These are phyloP conservation scores for Leccinum griseonigrum DNA, from an alignment of 1,284 basidiomycete genomes.

Conservation along the genomic window DNA sequence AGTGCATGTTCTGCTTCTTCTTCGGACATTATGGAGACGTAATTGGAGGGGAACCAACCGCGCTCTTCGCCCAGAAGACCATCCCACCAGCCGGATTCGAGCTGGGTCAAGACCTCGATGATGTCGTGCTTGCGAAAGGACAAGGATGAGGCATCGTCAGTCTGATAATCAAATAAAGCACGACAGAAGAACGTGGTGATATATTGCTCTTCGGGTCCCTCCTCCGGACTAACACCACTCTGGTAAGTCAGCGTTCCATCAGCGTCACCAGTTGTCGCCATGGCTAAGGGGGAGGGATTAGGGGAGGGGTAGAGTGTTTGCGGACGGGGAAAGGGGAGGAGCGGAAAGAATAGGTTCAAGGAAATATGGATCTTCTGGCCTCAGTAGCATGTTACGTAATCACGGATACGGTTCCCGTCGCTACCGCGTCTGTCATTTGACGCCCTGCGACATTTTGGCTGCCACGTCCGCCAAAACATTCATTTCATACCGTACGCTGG, in stretches of 20 bases:
- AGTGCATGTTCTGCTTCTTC: slow-evolving; percentile 74
- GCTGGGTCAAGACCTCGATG: slow-evolving; percentile 90
- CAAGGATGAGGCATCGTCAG: slow-evolving; percentile 85
- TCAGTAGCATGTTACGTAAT: slow-evolving; percentile 26
- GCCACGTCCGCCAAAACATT: slow-evolving; percentile 11
- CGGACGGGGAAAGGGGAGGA: slow-evolving; percentile 13
- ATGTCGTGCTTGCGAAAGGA: slow-evolving; percentile 86
- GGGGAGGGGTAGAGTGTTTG: slow-evolving; percentile 5
- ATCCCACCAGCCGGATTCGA: slow-evolving; percentile 99
- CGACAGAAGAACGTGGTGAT: slow-evolving; percentile 81
- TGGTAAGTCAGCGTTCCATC: slow-evolving; percentile 24
- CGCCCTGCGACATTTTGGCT: background rate
- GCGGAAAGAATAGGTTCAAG: slow-evolving; percentile 15
- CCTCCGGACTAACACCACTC: slow-evolving; percentile 26
- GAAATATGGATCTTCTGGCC: slow-evolving; percentile 13
- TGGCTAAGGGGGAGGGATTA: slow-evolving; percentile 1
- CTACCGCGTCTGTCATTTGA: slow-evolving; percentile 10
- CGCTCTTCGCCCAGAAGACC: slow-evolving; percentile 86
- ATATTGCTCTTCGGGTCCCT: slow-evolving; percentile 52
- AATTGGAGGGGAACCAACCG: slow-evolving; percentile 99
- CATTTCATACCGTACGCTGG: slow-evolving; percentile 10
- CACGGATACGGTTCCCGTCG: slow-evolving; percentile 13
- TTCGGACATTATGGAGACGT: slow-evolving; percentile 78
- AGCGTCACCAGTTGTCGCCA: slow-evolving; percentile 22
- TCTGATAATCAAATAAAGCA: slow-evolving; percentile 90